Conservation (phyloP, 1,284 basidiomycete species). For the Naganishia albida region DNA sequence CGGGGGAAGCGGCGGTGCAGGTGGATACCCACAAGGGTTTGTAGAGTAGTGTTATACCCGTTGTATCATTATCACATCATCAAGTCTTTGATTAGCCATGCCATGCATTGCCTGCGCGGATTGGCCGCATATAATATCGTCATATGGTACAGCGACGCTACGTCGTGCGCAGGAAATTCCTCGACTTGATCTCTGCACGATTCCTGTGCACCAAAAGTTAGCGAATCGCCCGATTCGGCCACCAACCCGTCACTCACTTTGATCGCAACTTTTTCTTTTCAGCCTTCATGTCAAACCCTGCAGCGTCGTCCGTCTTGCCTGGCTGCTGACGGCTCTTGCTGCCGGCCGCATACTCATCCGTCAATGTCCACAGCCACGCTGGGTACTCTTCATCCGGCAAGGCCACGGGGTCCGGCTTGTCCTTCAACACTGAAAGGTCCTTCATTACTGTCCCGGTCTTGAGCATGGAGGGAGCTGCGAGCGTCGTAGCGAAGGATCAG, state of each 20-base stretch:
- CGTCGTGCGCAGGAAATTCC: slow-evolving; percentile 51
- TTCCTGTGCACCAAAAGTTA: slow-evolving; percentile 41
- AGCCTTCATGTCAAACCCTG: slow-evolving; percentile 40
- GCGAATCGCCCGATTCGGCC: background rate
- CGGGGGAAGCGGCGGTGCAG: slow-evolving; percentile 22
- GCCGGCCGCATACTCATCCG: slow-evolving; percentile 48
- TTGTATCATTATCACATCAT: slow-evolving; percentile 7
- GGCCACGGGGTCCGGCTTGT: slow-evolving; percentile 75
- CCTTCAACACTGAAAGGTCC: slow-evolving; percentile 80
- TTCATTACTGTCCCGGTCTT: slow-evolving; percentile 68
- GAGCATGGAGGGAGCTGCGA: slow-evolving; percentile 57
- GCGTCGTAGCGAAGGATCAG: background rate
- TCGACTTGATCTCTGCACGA: slow-evolving; percentile 48
- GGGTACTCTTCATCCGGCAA: slow-evolving; percentile 83
- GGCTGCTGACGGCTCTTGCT: slow-evolving; percentile 13
- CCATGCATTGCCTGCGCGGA: background rate
- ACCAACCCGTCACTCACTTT: slow-evolving; percentile 41
- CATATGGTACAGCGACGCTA: slow-evolving; percentile 18
- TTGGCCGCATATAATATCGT: background rate
- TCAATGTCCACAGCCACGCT: slow-evolving; percentile 80
- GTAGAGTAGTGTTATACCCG: background rate
- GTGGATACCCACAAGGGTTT: slow-evolving; percentile 25
- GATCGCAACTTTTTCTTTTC: slow-evolving; percentile 49
- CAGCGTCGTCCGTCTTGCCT: slow-evolving; percentile 30
- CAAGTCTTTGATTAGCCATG: background rate